phyloP scores from a whole-genome alignment of 495 filamentous ascomycete genomes.

The Letharia columbiana region DNA sequence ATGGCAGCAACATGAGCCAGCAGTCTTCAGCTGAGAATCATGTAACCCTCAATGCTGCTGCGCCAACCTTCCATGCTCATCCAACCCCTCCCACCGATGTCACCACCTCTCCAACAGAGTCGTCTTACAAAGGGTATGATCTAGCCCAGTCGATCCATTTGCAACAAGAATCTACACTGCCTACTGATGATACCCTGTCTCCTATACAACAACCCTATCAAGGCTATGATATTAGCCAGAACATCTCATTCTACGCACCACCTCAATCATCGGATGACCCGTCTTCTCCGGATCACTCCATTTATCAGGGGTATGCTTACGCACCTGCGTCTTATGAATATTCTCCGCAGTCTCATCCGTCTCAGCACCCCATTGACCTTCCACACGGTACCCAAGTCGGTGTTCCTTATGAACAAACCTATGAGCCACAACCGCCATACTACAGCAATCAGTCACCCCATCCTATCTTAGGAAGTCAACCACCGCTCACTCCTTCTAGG shows the following conservation, averaged over 20 bases:
- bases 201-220: conserved; percentile 8
- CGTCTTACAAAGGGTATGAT: conserved; percentile 3
- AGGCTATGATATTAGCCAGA: conserved; percentile 3
- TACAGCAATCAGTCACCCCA: conserved; percentile 2
- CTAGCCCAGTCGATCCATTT: not conserved
- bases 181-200: conserved; percentile 6
- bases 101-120: conserved; percentile 9
- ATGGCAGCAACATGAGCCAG: not conserved
- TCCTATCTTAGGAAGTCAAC: conserved; percentile 11
- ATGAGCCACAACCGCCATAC: not conserved
- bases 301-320: conserved; percentile 20
- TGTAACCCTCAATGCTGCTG: conserved; percentile 12
- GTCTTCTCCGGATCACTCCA: conserved; percentile 17
- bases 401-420: not conserved
- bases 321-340: not conserved
- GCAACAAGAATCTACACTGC: conserved; percentile 9
- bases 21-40: not conserved
- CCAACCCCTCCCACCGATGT: conserved; percentile 13
- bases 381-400: not conserved
- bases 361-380: not conserved
- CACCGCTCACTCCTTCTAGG: conserved; percentile 17
- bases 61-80: conserved; percentile 12
- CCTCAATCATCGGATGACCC: conserved; percentile 11
- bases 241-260: conserved; percentile 14
- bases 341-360: not conserved